A percentile compares a stretch with the other conserved stretches of the same genome.
Evolutionary conservation across 345 rosid genomes (phyloP).

Genomic region (Physaria fendleri): DNA sequence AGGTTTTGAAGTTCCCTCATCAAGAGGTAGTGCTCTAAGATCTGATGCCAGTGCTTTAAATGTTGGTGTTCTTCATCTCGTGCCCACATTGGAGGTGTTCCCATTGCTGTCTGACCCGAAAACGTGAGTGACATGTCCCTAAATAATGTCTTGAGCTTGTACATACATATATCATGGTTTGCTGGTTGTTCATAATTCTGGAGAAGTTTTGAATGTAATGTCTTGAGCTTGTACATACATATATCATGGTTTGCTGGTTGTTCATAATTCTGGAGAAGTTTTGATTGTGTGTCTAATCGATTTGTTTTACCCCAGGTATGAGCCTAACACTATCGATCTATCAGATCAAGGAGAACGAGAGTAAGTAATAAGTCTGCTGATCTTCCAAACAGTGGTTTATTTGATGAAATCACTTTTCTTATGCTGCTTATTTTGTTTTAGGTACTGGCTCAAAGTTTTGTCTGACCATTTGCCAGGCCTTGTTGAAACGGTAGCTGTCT

Average conservation of each 20-base stretch:
- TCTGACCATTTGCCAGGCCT: slow-evolving; percentile 94
- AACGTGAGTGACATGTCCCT: slow-evolving; percentile 44
- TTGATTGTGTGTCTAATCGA: background rate
- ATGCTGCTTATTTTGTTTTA: slow-evolving; percentile 17
- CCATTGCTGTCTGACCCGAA: slow-evolving; percentile 76
- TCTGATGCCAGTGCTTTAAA: slow-evolving; percentile 97
- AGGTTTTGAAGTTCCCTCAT: slow-evolving; percentile 97
- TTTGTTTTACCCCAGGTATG: slow-evolving; percentile 53
- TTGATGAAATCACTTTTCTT: background rate
- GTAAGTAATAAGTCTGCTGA: slow-evolving; percentile 44
- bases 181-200: background rate
- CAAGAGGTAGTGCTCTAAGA: slow-evolving; percentile 84
- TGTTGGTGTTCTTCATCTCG: slow-evolving; percentile 94
- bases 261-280: background rate
- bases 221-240: no score
- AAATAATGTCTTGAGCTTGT: slow-evolving; percentile 26
- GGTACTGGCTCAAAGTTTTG: slow-evolving; percentile 97
- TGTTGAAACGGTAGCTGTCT: slow-evolving; percentile 68
- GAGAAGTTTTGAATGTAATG: background rate
- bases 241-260: background rate
- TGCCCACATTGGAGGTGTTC: slow-evolving; percentile 92
- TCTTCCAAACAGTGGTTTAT: background rate
- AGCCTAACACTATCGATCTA: slow-evolving; percentile 93
- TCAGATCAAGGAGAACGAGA: slow-evolving; percentile 79
- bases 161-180: background rate